These are phyloP conservation scores for Neonectria neomacrospora DNA, from an alignment of 2,329 filamentous ascomycete species.

Conservation along the genomic window DNA sequence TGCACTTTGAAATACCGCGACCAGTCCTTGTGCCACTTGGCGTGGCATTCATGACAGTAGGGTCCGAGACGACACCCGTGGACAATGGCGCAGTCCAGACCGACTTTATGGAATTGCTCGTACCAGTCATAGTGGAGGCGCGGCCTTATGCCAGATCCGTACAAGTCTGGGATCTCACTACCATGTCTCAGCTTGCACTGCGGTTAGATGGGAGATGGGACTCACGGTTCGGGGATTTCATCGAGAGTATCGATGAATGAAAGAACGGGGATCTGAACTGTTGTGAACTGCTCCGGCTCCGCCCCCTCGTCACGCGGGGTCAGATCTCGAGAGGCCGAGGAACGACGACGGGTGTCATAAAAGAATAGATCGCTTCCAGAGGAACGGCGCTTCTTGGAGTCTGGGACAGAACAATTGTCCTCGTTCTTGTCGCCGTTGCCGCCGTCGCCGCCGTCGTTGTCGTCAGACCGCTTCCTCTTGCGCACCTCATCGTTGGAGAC, in stretches of 20 bases:
- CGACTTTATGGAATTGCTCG: constrained; percentile 35
- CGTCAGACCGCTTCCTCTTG: constrained; percentile 6
- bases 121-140: constrained; percentile 38
- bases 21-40: constrained; percentile 36
- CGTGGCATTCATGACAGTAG: constrained; percentile 35
- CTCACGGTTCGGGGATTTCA: constrained; percentile 8
- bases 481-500: not conserved
- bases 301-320: not conserved
- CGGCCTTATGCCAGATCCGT: constrained; percentile 25
- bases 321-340: not conserved
- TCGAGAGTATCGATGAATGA: not conserved
- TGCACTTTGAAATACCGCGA: constrained; percentile 28
- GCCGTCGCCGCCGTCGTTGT: no score
- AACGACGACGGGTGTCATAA: not conserved
- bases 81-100: constrained; percentile 34
- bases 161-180: constrained; percentile 35
- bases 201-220: constrained; percentile 7
- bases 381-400: not conserved
- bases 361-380: not conserved
- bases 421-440: not conserved
- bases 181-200: constrained; percentile 16
- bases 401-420: not conserved
- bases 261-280: not conserved
- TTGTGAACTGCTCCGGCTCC: not conserved
- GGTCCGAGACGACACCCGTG: constrained; percentile 28